phyloP scores from a whole-genome alignment of 768 basidiomycete genomes.

The Trametes maxima region DNA sequence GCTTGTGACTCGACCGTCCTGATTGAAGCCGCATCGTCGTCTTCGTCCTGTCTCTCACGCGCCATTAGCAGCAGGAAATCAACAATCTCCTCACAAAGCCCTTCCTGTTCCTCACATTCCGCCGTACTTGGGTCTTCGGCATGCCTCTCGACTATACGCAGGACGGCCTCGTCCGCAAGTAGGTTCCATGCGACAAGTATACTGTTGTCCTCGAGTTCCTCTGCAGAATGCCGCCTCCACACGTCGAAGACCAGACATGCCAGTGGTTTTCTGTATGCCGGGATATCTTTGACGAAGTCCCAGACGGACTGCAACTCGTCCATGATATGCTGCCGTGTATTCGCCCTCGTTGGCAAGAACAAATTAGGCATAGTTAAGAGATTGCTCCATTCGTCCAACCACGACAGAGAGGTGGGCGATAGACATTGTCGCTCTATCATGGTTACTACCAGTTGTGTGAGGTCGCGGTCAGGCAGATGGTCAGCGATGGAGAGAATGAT shows the following conservation, averaged over 20 bases:
- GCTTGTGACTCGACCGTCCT: slow-evolving; percentile 14
- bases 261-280: slow-evolving; percentile 56
- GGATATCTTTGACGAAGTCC: slow-evolving; percentile 70
- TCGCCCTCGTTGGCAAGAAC: slow-evolving; percentile 39
- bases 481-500: slow-evolving; percentile 66
- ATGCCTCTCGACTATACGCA: slow-evolving; percentile 68
- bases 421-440: slow-evolving; percentile 72
- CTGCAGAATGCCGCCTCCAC: slow-evolving; percentile 40
- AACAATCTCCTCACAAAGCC: slow-evolving; percentile 27
- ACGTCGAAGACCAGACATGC: slow-evolving; percentile 57
- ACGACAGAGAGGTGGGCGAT: slow-evolving; percentile 70
- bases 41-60: slow-evolving; percentile 24
- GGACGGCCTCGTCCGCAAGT: slow-evolving; percentile 68
- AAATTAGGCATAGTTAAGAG: slow-evolving; percentile 51
- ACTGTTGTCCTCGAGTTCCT: slow-evolving; percentile 34
- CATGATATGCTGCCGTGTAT: slow-evolving; percentile 60
- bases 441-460: slow-evolving; percentile 57
- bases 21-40: slow-evolving; percentile 22
- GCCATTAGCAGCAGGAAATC: slow-evolving; percentile 23
- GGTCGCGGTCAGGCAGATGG: slow-evolving; percentile 71
- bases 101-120: slow-evolving; percentile 1
- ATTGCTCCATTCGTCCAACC: slow-evolving; percentile 68
- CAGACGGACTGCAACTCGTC: slow-evolving; percentile 59
- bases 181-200: slow-evolving; percentile 53
- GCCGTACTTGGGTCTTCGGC: slow-evolving; percentile 57